Evolutionary conservation across 2,329 filamentous ascomycete genomes (phyloP), one percentile per base, ranked within the genome.

Genomic region (Fusarium phyllophilum): DNA sequence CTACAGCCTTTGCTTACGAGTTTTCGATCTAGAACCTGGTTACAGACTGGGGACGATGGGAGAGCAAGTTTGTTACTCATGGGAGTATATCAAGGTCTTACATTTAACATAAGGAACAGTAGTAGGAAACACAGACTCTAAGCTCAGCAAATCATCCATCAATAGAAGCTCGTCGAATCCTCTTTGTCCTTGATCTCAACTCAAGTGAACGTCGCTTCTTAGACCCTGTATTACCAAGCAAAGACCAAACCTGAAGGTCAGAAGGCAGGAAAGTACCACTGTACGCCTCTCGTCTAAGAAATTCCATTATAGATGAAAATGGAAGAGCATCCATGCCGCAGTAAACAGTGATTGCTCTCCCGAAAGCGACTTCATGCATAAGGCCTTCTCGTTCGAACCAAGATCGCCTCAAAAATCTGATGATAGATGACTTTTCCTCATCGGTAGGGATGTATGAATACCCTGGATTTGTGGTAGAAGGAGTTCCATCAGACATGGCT

Each of bases 51-150:
- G 15, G 5, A 18, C 10, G 12, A 34, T 15, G 4, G 8, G 4
- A 52, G 24, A 14, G n/a, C 4, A 8, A 20, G 1, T 34, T 4
- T 7, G 8, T 26, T 11, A 20, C 12, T 34, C 7, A 20, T 15
- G 20, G 7, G 12, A 52, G 0, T 6, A 24, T 3, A 6, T 1
- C 2, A 24, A 20, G 8, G 2, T 15, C 2, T 1, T 1, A 26
- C 6, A 26, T 8, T 8, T 34, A 17, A 11, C 3, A 34, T 1
- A 24, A 34, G 9, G 17, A 34, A 11, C 1, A 1, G 6, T 1
- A 20, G 6, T 15, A 52, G 17, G n/a, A 24, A 24, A 51, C 8
- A 14, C 3, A 8, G 6, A 22, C 45, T 48, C 4, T 10, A 1
- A 24, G 6, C 31, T 11, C 18, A 20, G 17, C 7, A 17, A 13